phyloP scores from a whole-genome alignment of 495 filamentous ascomycete genomes.

The Hypoxylon lenormandii region DNA sequence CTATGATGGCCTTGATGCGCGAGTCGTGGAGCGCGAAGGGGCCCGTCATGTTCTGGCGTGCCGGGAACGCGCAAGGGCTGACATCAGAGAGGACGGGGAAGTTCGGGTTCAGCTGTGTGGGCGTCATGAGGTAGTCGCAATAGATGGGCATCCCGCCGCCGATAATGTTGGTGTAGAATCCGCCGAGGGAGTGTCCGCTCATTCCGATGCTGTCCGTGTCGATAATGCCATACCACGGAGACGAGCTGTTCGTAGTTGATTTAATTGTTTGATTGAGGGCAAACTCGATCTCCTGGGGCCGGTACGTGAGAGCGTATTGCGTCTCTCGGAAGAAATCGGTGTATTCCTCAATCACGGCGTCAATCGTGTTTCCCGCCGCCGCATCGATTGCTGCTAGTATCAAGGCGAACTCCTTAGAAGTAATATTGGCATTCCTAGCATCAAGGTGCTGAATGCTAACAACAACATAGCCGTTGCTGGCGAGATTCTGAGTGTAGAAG shows the following conservation, averaged over 20 bases:
- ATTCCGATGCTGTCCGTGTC: slow-evolving; percentile 10
- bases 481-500: slow-evolving; percentile 11
- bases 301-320: slow-evolving; percentile 27
- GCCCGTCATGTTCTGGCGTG: background rate
- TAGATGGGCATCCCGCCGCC: slow-evolving; percentile 10
- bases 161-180: slow-evolving; percentile 12
- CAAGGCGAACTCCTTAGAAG: background rate
- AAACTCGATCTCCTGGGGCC: slow-evolving; percentile 19
- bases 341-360: slow-evolving; percentile 18
- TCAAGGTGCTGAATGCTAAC: slow-evolving; percentile 7
- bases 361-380: slow-evolving; percentile 4
- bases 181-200: slow-evolving; percentile 14
- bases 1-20: slow-evolving; percentile 10
- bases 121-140: slow-evolving; percentile 9
- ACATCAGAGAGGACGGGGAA: background rate
- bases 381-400: slow-evolving; percentile 1
- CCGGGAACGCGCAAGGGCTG: slow-evolving; percentile 8
- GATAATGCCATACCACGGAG: slow-evolving; percentile 2
- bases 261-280: slow-evolving; percentile 1
- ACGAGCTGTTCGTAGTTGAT: background rate
- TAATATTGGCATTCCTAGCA: slow-evolving; percentile 6
- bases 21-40: slow-evolving; percentile 12
- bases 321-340: slow-evolving; percentile 26
- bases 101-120: background rate
- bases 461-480: slow-evolving; percentile 4